Percentiles rank a stretch among this genome's conserved stretches.
Evolutionary conservation across 768 basidiomycete genomes (phyloP).

Genomic region (Pisolithus tinctorius): DNA sequence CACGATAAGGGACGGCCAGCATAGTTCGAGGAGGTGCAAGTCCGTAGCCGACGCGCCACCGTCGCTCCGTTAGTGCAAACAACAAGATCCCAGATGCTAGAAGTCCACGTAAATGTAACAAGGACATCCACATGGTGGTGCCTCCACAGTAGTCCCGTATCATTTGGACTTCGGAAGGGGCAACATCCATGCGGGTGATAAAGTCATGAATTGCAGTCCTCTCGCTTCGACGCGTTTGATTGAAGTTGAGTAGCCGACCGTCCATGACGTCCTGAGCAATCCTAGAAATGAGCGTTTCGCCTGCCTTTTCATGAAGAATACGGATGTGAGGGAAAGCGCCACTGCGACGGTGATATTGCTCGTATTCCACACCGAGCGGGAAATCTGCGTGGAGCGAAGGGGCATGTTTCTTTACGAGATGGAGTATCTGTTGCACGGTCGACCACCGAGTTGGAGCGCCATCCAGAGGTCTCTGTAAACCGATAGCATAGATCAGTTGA

Average conservation of each 20-base stretch:
- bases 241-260: constrained; percentile 13
- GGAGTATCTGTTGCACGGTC: constrained; percentile 31
- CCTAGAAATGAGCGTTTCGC: neutral
- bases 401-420: constrained; percentile 12
- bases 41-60: constrained; percentile 51
- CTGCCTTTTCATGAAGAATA: constrained; percentile 1
- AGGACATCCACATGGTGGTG: constrained; percentile 23
- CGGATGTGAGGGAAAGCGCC: constrained; percentile 4
- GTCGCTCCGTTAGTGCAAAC: constrained; percentile 30
- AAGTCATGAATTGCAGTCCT: constrained; percentile 15
- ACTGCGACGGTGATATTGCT: neutral
- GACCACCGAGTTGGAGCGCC: constrained; percentile 37
- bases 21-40: constrained; percentile 35
- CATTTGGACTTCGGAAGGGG: neutral
- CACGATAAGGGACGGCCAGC: constrained; percentile 48
- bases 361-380: constrained; percentile 5
- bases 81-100: constrained; percentile 35
- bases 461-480: constrained; percentile 30
- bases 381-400: neutral
- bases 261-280: constrained; percentile 12
- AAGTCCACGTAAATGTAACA: constrained; percentile 42
- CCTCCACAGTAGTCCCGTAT: constrained; percentile 11
- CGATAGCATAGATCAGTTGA: constrained; percentile 41
- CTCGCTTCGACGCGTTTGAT: constrained; percentile 10
- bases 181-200: constrained; percentile 12